These are phyloP conservation scores for Euphrasia arctica DNA, from an alignment of 305 asterid genomes.

Conservation along the genomic window DNA sequence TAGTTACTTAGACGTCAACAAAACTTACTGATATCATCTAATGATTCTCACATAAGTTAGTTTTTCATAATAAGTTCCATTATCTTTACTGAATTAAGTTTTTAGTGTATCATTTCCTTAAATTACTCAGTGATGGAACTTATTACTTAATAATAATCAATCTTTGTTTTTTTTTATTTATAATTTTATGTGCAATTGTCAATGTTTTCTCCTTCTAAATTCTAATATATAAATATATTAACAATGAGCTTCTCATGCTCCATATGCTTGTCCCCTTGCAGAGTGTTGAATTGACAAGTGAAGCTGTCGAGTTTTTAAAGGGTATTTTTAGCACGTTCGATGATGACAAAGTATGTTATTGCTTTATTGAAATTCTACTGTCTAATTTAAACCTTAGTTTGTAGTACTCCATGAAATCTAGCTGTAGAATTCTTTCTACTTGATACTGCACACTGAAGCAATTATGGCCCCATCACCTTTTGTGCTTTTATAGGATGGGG, in stretches of 20 bases:
- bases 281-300: slow-evolving; percentile 96
- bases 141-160: slow-evolving; percentile 5
- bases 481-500: slow-evolving; percentile 71
- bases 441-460: slow-evolving; percentile 15
- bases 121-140: slow-evolving; percentile 3
- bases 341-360: slow-evolving; percentile 68
- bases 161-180: not conserved
- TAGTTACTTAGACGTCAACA: not conserved
- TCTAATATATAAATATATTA: not conserved
- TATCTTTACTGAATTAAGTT: slow-evolving; percentile 8
- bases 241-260: slow-evolving; percentile 12
- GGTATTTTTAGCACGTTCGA: slow-evolving; percentile 93
- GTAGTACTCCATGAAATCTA: not conserved
- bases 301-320: slow-evolving; percentile 92
- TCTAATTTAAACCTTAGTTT: slow-evolving; percentile 21
- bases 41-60: slow-evolving; percentile 5
- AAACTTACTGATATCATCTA: not conserved
- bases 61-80: slow-evolving; percentile 3
- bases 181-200: slow-evolving; percentile 32
- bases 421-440: slow-evolving; percentile 12
- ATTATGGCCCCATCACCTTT: slow-evolving; percentile 23
- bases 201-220: not conserved
- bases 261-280: slow-evolving; percentile 44
- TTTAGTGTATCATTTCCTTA: not conserved
- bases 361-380: slow-evolving; percentile 15